Evolutionary conservation across 306 rosid genomes (phyloP), one percentile per base, ranked within the genome.

Genomic region (Nissolia schottii): DNA sequence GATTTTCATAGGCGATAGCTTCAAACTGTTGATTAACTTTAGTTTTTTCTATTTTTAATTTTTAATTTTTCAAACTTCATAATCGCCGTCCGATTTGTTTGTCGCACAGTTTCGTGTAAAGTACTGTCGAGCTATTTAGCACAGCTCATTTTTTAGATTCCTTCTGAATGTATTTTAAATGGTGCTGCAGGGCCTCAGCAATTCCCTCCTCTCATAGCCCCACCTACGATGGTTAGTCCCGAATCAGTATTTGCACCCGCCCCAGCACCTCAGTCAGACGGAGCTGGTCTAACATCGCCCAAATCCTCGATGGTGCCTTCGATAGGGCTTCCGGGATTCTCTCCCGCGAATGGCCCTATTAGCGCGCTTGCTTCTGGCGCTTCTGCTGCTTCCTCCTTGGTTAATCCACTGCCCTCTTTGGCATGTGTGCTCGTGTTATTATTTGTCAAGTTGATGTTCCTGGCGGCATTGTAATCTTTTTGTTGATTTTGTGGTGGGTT

Each of bases 121-220:
- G n/a, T n/a, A n/a, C n/a, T n/a, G n/a, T n/a, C n/a, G n/a, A n/a
- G n/a, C n/a, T n/a, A n/a, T n/a, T n/a, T n/a, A n/a, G n/a, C n/a
- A n/a, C n/a, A n/a, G n/a, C n/a, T n/a, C n/a, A n/a, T n/a, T n/a
- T n/a, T n/a, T n/a, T n/a, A n/a, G 45, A 22, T 35, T 40, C 23
- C 58, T 45, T 79, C 35, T 80, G 41, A 60, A 53, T 61, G 1
- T 64, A 12, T 58, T 61, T 58, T 24, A 50, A 79, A 83, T 63
- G 58, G 34, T 73, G 22, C 49, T 77, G 65, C 99, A 94, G 99
- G 91, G 55, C 67, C 81, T 0, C 97, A 81, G 60, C 79, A 81
- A 85, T 87, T 91, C 57, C 99, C 97, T 15, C 89, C 92, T 2
- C 90, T 91, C 7, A 48, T 80, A 41, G 99, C 86, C 19, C 99